phyloP scores from a whole-genome alignment of 441 rosid genomes.

The Populus hybrid region DNA sequence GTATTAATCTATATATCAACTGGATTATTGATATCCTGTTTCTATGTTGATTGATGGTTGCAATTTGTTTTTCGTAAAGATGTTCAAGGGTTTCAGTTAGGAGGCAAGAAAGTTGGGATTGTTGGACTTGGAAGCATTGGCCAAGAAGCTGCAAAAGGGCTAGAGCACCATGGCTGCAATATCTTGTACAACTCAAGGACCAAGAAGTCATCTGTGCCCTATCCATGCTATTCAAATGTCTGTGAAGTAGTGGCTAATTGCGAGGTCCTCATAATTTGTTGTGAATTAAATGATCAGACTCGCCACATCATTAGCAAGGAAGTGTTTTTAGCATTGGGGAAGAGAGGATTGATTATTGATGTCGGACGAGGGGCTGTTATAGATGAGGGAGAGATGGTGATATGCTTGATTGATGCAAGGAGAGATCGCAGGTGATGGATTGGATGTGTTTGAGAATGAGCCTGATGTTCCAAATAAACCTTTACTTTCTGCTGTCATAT shows the following conservation, averaged over 20 bases:
- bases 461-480: slow-evolving; percentile 42
- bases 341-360: slow-evolving; percentile 53
- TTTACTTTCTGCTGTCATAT: slow-evolving; percentile 27
- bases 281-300: slow-evolving; percentile 38
- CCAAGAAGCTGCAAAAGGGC: slow-evolving; percentile 47
- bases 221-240: slow-evolving; percentile 38
- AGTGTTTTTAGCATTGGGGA: slow-evolving; percentile 55
- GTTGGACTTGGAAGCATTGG: slow-evolving; percentile 59
- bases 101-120: slow-evolving; percentile 60
- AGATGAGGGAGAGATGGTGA: slow-evolving; percentile 61
- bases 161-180: slow-evolving; percentile 45
- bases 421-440: slow-evolving; percentile 61
- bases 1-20: too few relatives aligned
- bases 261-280: slow-evolving; percentile 50
- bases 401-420: slow-evolving; percentile 30
- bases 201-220: slow-evolving; percentile 32
- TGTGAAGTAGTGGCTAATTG: slow-evolving; percentile 42
- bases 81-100: slow-evolving; percentile 32
- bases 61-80: background rate
- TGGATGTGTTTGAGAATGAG: slow-evolving; percentile 69
- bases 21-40: background rate
- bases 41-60: background rate
- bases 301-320: slow-evolving; percentile 45
- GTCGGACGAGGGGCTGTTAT: slow-evolving; percentile 58
- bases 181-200: slow-evolving; percentile 57